Percentiles rank a stretch among this genome's conserved stretches.
Evolutionary conservation across 2,329 filamentous ascomycete species (phyloP).

Genomic region (Knoxdaviesia capensis): DNA sequence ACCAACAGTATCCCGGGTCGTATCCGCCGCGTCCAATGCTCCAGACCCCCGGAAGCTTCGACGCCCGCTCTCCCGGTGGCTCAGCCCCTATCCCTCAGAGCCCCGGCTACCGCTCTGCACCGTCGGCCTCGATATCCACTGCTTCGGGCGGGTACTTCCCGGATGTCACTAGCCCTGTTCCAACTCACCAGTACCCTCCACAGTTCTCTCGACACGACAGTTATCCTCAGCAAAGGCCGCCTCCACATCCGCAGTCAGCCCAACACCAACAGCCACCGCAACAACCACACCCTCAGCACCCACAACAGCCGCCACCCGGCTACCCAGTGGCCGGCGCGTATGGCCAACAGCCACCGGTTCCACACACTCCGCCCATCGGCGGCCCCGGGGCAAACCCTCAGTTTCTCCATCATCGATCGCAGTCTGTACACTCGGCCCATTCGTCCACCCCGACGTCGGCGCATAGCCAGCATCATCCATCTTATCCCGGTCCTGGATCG

Average conservation of each 20-base stretch:
- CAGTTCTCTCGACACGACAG: too few relatives aligned
- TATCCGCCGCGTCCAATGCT: too few relatives aligned
- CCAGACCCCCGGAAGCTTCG: too few relatives aligned
- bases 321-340: slow-evolving; percentile 1
- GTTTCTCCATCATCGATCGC: slow-evolving; percentile 26
- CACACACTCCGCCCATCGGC: slow-evolving; percentile 29
- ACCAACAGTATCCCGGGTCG: too few relatives aligned
- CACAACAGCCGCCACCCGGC: slow-evolving; percentile 24
- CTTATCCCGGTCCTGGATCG: slow-evolving; percentile 16
- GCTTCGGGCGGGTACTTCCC: background rate
- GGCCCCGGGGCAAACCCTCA: slow-evolving; percentile 18
- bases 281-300: slow-evolving; percentile 17
- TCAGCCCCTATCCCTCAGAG: too few relatives aligned
- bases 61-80: too few relatives aligned
- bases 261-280: slow-evolving; percentile 10
- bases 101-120: too few relatives aligned
- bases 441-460: slow-evolving; percentile 41
- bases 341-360: slow-evolving; percentile 17
- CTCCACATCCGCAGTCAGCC: slow-evolving; percentile 8
- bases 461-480: slow-evolving; percentile 28
- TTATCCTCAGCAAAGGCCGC: slow-evolving; percentile 10
- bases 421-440: slow-evolving; percentile 29
- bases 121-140: too few relatives aligned
- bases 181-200: too few relatives aligned
- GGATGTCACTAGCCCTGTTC: too few relatives aligned